phyloP scores from a whole-genome alignment of 2,329 filamentous ascomycete species.

The Elsinoe batatas region DNA sequence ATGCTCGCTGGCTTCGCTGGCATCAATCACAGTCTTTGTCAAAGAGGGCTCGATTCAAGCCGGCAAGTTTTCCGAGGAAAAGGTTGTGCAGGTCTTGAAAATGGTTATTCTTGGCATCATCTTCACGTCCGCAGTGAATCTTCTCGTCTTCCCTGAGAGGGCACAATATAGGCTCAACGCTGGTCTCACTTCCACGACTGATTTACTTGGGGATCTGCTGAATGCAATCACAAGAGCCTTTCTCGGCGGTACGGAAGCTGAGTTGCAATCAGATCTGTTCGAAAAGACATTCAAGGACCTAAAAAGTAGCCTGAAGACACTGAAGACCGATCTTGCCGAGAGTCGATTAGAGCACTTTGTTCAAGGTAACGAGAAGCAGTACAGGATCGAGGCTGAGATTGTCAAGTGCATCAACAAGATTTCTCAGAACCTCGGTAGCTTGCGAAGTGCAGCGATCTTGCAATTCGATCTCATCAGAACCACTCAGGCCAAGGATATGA shows the following conservation, averaged over 20 bases:
- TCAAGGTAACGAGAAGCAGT: slow-evolving; percentile 67
- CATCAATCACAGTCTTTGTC: slow-evolving; percentile 80
- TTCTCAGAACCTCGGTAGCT: slow-evolving; percentile 78
- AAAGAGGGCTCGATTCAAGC: slow-evolving; percentile 83
- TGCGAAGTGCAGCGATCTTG: slow-evolving; percentile 79
- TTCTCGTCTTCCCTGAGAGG: slow-evolving; percentile 68
- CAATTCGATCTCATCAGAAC: slow-evolving; percentile 79
- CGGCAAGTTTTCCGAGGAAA: slow-evolving; percentile 69
- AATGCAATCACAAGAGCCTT: slow-evolving; percentile 75
- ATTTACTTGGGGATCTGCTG: slow-evolving; percentile 69
- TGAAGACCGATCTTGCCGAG: slow-evolving; percentile 71
- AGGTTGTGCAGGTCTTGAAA: slow-evolving; percentile 72
- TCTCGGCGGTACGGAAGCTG: slow-evolving; percentile 69
- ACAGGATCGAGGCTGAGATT: slow-evolving; percentile 66
- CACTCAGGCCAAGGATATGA: slow-evolving; percentile 23
- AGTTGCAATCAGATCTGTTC: slow-evolving; percentile 60
- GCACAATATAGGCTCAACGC: slow-evolving; percentile 64
- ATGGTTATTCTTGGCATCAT: slow-evolving; percentile 72
- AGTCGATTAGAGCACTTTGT: slow-evolving; percentile 84
- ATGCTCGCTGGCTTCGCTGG: slow-evolving; percentile 75
- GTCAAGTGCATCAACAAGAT: slow-evolving; percentile 77
- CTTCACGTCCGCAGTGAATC: slow-evolving; percentile 62
- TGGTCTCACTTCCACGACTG: slow-evolving; percentile 63
- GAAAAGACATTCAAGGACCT: slow-evolving; percentile 48
- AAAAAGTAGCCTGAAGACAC: slow-evolving; percentile 55